Conservation (phyloP, 306 rosid genomes). For the Dryas alaskensis region DNA sequence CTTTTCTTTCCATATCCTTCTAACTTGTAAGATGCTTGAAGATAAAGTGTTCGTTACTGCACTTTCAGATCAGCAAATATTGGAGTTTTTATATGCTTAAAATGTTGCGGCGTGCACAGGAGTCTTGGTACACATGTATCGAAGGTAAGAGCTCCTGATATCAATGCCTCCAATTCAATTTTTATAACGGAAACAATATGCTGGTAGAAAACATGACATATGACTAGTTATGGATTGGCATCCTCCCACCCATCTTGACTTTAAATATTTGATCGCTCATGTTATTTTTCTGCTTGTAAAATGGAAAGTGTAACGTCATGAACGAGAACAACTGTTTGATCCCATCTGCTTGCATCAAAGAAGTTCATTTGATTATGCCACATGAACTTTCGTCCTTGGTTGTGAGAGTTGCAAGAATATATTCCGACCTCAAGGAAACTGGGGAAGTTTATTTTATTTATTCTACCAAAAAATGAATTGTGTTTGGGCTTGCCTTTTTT, state of each 20-base stretch:
- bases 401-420: slow-evolving; percentile 4
- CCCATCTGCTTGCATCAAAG: neutral
- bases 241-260: neutral
- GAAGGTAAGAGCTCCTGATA: slow-evolving; percentile 52
- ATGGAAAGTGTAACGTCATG: neutral
- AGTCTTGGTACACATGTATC: slow-evolving; percentile 96
- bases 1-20: slow-evolving; percentile 1
- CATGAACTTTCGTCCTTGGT: neutral
- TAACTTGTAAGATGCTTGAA: slow-evolving; percentile 1
- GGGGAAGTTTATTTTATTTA: neutral
- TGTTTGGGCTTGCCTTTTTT: neutral
- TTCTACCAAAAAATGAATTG: neutral
- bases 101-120: slow-evolving; percentile 95
- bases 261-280: neutral
- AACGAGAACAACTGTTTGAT: neutral
- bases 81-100: slow-evolving; percentile 93
- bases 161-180: neutral
- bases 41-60: slow-evolving; percentile 16
- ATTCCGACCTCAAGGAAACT: neutral
- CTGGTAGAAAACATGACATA: slow-evolving; percentile 1
- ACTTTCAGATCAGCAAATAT: slow-evolving; percentile 88
- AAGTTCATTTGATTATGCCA: neutral
- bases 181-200: neutral
- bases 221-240: neutral
- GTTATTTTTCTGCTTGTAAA: neutral